These are phyloP conservation scores for Microcera coccophila DNA, from an alignment of 2,329 filamentous ascomycete genomes.

Conservation along the genomic window DNA sequence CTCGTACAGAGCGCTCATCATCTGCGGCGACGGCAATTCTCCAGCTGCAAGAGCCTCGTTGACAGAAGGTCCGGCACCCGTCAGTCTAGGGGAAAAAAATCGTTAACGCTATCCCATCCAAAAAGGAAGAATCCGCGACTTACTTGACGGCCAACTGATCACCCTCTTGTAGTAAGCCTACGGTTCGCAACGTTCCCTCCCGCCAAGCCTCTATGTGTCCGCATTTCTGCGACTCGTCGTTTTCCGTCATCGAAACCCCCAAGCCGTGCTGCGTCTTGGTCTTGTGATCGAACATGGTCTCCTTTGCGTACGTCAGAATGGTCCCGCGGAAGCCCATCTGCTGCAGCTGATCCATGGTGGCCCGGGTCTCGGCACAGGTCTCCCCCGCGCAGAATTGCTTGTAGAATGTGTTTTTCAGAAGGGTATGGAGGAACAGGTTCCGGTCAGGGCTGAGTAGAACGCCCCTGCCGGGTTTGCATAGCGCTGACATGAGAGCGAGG, in stretches of 20 bases:
- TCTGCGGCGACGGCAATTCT: conserved; percentile 36
- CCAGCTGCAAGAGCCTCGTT: conserved; percentile 35
- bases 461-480: conserved; percentile 35
- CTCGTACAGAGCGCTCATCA: conserved; percentile 39
- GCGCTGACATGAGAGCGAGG: conserved; percentile 35
- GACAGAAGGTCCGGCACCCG: conserved; percentile 40
- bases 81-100: conserved; percentile 29
- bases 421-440: conserved; percentile 44
- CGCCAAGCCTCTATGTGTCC: conserved; percentile 37
- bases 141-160: conserved; percentile 39
- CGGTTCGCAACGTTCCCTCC: conserved; percentile 30
- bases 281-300: conserved; percentile 39
- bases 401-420: conserved; percentile 50
- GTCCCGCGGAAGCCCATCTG: conserved; percentile 51
- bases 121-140: conserved; percentile 7
- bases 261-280: conserved; percentile 21
- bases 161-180: conserved; percentile 30
- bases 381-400: conserved; percentile 57
- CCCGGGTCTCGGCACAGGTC: conserved; percentile 43
- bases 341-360: conserved; percentile 41
- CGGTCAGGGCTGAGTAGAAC: conserved; percentile 42
- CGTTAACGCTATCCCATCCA: not conserved
- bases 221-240: conserved; percentile 37
- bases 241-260: conserved; percentile 34
- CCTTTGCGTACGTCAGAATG: conserved; percentile 53